Base-by-base conservation (phyloP, 75 land plant genomes). In the Pinus taeda region DNA sequence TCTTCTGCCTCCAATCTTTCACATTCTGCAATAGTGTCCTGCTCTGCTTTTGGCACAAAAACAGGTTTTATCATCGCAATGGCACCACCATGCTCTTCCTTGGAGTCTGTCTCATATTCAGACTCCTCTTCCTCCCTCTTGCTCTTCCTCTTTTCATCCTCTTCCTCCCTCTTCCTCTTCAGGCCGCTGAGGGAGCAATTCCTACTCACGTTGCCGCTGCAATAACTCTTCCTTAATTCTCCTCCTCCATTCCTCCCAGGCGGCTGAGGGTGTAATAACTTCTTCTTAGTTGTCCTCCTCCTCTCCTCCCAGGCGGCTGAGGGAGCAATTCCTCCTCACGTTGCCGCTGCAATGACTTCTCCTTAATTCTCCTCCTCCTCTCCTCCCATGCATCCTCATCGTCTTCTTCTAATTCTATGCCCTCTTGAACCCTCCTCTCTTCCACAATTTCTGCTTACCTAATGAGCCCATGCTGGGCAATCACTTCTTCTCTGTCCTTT, bases 401-500 rank as follows among this genome's bases (percentile, higher is more conserved):
- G 60, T 93, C 96, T 63, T 91, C 97, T 74, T 91, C 94, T 20
- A 76, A 15, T 20, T 86, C 96, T 58, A 85, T 73, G 4, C 88
- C 76, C 60, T 91, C 96, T 74, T 76, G 85, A 36, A 85, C 85
- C 66, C 71, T 83, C n/a, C 61, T 84, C 82, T 95, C 96, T 77
- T 95, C 98, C 13, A 95, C 86, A 77, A 95, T 91, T 85, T 95
- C 96, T 49, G 96, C 96, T 76, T 96, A 94, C 21, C 97, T 80
- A 57, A 95, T 95, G 45, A 91, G 84, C 20, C 98, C 70, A 58
- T 95, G 98, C 82, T 85, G 84, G 9, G 89, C 98, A 59, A 91
- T 85, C 24, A 91, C 86, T 57, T 92, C 94, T 20, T 93, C 98
- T 12, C 87, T 84, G 45, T 90, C 85, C 36, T 93, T 90, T 76